Evolutionary conservation across 345 rosid genomes (phyloP).

Genomic region (Rhodomyrtus tomentosa): DNA sequence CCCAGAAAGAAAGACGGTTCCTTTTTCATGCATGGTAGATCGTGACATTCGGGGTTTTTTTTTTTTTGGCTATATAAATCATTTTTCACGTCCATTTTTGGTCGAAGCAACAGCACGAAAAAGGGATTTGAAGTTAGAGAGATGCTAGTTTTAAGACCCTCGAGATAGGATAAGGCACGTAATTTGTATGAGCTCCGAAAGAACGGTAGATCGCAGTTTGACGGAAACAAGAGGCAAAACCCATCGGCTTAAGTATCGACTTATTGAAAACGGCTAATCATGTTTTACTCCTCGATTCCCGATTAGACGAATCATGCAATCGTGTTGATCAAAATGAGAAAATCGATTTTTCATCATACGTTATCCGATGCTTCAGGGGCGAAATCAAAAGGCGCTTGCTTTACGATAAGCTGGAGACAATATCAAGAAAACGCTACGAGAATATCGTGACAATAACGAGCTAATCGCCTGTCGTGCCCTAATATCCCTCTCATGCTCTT

Average conservation of each 20-base stretch:
- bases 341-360: rapidly evolving
- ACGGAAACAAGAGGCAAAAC: neutral
- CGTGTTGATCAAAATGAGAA: neutral
- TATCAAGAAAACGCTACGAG: neutral
- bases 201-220: neutral
- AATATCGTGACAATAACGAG: neutral
- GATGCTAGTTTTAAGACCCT: neutral
- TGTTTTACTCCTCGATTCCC: rapidly evolving
- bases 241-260: neutral
- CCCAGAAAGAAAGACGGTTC: too few relatives aligned
- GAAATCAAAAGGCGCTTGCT: neutral
- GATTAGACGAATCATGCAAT: neutral
- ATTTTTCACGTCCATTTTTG: too few relatives aligned
- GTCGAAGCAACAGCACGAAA: neutral
- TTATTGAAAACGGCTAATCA: neutral
- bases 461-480: neutral
- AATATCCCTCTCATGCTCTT: neutral
- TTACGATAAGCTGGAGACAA: neutral
- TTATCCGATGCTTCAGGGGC: neutral
- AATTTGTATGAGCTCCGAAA: too few relatives aligned
- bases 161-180: too few relatives aligned
- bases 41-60: too few relatives aligned
- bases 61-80: too few relatives aligned
- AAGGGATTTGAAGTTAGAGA: neutral
- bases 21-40: too few relatives aligned